Evolutionary conservation across 257 asterid species (phyloP).

Genomic region (Primulina huaijiensis): DNA sequence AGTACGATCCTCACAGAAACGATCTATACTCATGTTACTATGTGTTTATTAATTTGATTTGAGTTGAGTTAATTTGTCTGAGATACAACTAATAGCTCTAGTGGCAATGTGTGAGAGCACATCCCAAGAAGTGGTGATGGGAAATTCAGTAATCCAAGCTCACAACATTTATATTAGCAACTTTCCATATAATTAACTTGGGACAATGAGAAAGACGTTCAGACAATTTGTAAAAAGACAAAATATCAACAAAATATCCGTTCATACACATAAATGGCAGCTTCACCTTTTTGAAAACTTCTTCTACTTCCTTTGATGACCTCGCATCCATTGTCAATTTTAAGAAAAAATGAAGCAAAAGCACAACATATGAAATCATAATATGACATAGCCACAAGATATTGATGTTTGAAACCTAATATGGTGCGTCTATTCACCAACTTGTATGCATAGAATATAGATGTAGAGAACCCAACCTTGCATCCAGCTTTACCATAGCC

Average conservation of each 20-base stretch:
- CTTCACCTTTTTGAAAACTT: slow-evolving; percentile 70
- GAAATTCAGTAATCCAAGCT: not conserved
- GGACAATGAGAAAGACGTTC: slow-evolving; percentile 12
- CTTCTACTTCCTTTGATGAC: slow-evolving; percentile 97
- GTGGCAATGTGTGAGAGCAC: no score
- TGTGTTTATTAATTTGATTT: no score
- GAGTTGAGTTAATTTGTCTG: no score
- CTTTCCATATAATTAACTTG: not conserved
- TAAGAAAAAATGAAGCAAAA: slow-evolving; percentile 13
- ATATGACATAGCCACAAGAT: no score
- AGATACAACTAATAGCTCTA: no score
- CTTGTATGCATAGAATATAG: not conserved
- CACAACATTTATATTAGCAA: no score
- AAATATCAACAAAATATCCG: slow-evolving; percentile 1
- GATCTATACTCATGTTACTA: no score
- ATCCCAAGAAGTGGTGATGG: no score
- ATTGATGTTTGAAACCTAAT: not conserved
- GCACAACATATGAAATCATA: not conserved
- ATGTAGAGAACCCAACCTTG: slow-evolving; percentile 48
- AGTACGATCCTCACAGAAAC: no score
- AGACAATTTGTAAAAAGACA: not conserved
- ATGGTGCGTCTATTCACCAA: not conserved
- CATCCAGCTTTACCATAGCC: slow-evolving; percentile 92
- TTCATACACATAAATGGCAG: slow-evolving; percentile 21
- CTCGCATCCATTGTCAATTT: slow-evolving; percentile 48